Base-by-base conservation (phyloP, 1,284 basidiomycete species). In the Pterulicium gracile region DNA sequence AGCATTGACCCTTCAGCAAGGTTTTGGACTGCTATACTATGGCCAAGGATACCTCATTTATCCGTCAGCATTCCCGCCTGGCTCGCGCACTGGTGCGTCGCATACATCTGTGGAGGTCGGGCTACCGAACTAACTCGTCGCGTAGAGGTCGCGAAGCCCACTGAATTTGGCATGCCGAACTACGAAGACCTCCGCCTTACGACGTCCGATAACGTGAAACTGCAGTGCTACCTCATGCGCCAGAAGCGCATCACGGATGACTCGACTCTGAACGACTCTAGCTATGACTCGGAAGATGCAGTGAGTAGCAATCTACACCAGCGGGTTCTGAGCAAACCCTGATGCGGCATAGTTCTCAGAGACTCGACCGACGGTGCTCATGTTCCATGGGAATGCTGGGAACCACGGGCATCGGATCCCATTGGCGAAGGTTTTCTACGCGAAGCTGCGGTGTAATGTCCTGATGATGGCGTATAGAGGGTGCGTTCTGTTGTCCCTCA, bases 381-480 rank as follows among this genome's bases (percentile, higher is more conserved):
- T 95, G 79, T 90, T 94, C 52, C 91, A 95, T 55, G 92, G 92
- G 7, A 95, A 95, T 58, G 92, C 67, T 45, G 90, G 81, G 43
- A 88, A 88, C 54, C 66, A 77, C 35, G 86, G 86, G 0, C 95
- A 98, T 60, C 76, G 94, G 15, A 76, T 98, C 57, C 94, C 95
- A 0, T 69, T 98, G 12, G 95, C 89, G 0, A 78, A 79, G 49
- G 77, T 93, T 24, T 95, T 97, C 61, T 91, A 79, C 59, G 68
- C 78, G 40, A 80, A 81, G 55, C 81, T 93, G 75, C 72, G 86
- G 14, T 92, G 88, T 63, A 94, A 94, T 59, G 88, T 94, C 4
- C 65, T 94, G 34, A 89, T 92, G 81, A 65, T 92, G 50, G 89
- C 85, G 45, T 94, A 95, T 57, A 70, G 91, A 56, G 91, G 91